These are phyloP conservation scores for Leccinum pachyderme DNA, from an alignment of 1,284 basidiomycete genomes.

Conservation along the genomic window DNA sequence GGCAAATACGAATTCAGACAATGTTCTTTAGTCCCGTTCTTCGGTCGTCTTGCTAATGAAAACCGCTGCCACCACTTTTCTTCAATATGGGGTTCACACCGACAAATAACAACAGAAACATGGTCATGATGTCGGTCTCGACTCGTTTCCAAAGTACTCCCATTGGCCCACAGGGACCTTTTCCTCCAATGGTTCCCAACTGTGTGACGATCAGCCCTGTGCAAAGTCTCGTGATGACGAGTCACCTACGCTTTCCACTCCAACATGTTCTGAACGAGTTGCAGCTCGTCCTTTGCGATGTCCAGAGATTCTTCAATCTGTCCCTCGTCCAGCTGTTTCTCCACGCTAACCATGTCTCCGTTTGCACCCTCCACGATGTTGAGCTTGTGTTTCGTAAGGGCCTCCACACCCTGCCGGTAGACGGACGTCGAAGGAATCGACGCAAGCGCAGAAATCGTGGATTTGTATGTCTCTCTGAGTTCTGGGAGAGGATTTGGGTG, in stretches of 20 bases:
- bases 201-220: conserved; percentile 33
- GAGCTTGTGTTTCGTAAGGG: conserved; percentile 83
- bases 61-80: conserved; percentile 1
- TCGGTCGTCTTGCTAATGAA: conserved; percentile 9
- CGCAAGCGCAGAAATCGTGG: conserved; percentile 73
- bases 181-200: conserved; percentile 86
- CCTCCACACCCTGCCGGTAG: conserved; percentile 89
- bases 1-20: conserved; percentile 17
- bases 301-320: conserved; percentile 83
- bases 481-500: conserved; percentile 81
- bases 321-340: conserved; percentile 73
- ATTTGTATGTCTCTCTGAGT: conserved; percentile 74
- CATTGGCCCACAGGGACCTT: conserved; percentile 82
- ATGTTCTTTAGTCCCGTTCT: conserved; percentile 6
- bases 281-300: conserved; percentile 83
- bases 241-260: conserved; percentile 93
- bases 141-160: conserved; percentile 69
- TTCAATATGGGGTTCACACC: too few species aligned
- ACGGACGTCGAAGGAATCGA: conserved; percentile 78
- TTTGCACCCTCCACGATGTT: conserved; percentile 68
- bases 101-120: neutral
- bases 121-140: conserved; percentile 25
- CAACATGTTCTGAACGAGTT: conserved; percentile 78
- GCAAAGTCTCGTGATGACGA: conserved; percentile 1
- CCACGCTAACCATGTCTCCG: conserved; percentile 64